Percentiles rank a stretch among this genome's conserved stretches.
Evolutionary conservation across 2,329 filamentous ascomycete species (phyloP).

Genomic region (Mycosphaerelloides madeirae): DNA sequence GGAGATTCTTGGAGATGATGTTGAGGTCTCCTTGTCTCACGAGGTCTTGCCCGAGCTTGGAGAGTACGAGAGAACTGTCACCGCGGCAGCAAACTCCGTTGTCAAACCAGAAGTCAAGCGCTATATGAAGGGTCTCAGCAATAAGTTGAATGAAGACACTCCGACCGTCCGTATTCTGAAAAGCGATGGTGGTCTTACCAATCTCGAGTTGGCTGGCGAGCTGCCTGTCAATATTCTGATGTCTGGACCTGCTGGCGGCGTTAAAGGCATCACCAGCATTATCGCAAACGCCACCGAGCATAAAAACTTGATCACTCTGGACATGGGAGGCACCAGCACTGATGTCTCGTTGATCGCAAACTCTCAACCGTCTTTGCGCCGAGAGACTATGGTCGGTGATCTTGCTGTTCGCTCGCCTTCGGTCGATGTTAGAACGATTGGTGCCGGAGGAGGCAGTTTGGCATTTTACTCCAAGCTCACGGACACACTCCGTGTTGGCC

Average conservation of each 20-base stretch:
- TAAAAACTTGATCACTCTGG: conserved; percentile 26
- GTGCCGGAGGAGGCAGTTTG: conserved; percentile 25
- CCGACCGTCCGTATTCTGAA: conserved; percentile 24
- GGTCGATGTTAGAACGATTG: conserved; percentile 25
- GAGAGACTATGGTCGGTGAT: conserved; percentile 27
- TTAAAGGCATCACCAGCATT: conserved; percentile 25
- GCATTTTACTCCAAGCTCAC: conserved; percentile 25
- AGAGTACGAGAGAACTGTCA: conserved; percentile 26
- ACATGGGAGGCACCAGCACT: conserved; percentile 26
- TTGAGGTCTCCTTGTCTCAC: conserved; percentile 24
- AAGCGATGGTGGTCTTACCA: conserved; percentile 25
- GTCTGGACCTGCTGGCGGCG: conserved; percentile 26
- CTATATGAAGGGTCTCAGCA: conserved; percentile 21
- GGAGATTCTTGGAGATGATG: conserved; percentile 22
- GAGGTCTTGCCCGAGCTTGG: conserved; percentile 26
- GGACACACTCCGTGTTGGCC: conserved; percentile 24
- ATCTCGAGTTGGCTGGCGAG: conserved; percentile 21
- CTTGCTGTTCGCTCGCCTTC: conserved; percentile 24
- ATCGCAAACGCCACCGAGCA: conserved; percentile 25
- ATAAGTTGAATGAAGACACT: conserved; percentile 24
- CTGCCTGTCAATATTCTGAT: conserved; percentile 26
- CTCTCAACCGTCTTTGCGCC: conserved; percentile 20
- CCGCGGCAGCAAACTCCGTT: conserved; percentile 24
- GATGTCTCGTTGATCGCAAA: conserved; percentile 26
- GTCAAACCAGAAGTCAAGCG: conserved; percentile 27